phyloP scores from a whole-genome alignment of 768 basidiomycete genomes.

The Mycena belliarum region DNA sequence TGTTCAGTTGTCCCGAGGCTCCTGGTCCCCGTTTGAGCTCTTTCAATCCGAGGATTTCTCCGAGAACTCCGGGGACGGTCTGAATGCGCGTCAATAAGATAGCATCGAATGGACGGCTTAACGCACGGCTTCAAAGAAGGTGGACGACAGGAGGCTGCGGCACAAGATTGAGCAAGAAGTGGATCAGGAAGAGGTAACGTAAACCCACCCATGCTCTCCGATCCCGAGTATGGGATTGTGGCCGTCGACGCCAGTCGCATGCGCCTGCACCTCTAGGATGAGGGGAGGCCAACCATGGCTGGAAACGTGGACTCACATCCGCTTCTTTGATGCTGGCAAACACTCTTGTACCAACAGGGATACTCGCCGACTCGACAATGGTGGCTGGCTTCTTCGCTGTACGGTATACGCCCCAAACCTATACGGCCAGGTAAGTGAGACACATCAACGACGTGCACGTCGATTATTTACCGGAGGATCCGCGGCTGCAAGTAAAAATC shows the following conservation, averaged over 20 bases:
- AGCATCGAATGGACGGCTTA: background rate
- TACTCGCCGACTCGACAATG: slow-evolving; percentile 26
- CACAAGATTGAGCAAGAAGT: background rate
- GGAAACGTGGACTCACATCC: slow-evolving; percentile 39
- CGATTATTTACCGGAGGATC: slow-evolving; percentile 33
- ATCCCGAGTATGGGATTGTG: slow-evolving; percentile 31
- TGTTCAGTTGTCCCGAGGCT: slow-evolving; percentile 39
- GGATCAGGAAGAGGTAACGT: background rate
- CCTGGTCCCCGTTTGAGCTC: slow-evolving; percentile 40
- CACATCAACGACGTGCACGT: slow-evolving; percentile 1
- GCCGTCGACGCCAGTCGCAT: slow-evolving; percentile 26
- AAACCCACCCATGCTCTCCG: slow-evolving; percentile 32
- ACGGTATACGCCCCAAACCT: slow-evolving; percentile 46
- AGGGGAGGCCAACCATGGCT: slow-evolving; percentile 4
- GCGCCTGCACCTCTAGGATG: slow-evolving; percentile 18
- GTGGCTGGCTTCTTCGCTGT: slow-evolving; percentile 31
- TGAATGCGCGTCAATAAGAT: slow-evolving; percentile 19
- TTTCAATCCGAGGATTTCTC: slow-evolving; percentile 46
- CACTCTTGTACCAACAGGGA: slow-evolving; percentile 33
- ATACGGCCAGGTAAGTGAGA: background rate
- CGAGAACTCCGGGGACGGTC: slow-evolving; percentile 47
- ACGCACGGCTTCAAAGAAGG: slow-evolving; percentile 43
- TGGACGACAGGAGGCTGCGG: slow-evolving; percentile 32
- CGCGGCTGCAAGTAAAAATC: slow-evolving; percentile 25
- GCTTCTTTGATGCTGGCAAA: slow-evolving; percentile 40